Percentiles rank a stretch among this genome's conserved stretches.
These are phyloP conservation scores for Xylaria flabelliformis DNA, from an alignment of 495 filamentous ascomycete species.

Conservation along the genomic window DNA sequence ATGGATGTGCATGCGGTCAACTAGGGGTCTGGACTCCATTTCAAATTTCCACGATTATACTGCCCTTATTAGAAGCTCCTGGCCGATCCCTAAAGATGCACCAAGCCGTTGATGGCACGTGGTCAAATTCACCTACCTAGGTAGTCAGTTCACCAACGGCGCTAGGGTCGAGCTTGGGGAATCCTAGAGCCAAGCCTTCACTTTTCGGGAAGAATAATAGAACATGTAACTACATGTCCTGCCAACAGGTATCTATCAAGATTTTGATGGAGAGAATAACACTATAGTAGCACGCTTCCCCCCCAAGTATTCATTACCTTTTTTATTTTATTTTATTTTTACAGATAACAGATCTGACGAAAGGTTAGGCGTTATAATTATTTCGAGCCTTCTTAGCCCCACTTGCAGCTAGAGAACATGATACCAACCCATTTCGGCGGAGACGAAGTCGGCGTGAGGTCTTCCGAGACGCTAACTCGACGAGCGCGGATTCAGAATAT, in stretches of 20 bases:
- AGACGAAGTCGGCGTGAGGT: conserved; percentile 35
- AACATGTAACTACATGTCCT: background rate
- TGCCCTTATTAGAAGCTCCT: background rate
- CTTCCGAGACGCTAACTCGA: conserved; percentile 33
- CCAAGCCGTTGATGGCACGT: background rate
- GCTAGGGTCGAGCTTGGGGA: conserved; percentile 1
- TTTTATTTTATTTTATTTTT: background rate
- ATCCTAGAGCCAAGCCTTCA: background rate
- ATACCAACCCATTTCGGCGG: conserved; percentile 22
- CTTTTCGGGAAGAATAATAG: background rate
- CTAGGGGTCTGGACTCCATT: background rate
- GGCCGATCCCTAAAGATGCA: background rate
- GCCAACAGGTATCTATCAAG: no score
- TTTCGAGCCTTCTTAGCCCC: background rate
- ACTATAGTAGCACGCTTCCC: background rate
- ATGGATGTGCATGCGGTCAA: conserved; percentile 30
- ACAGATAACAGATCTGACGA: background rate
- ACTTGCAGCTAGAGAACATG: background rate
- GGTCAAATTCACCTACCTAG: background rate
- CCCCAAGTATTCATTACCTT: background rate
- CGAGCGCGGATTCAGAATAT: conserved; percentile 12
- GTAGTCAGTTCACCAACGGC: conserved; percentile 13
- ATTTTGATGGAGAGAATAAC: background rate
- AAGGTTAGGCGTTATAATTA: background rate
- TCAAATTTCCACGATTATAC: background rate